phyloP scores from a whole-genome alignment of 2,329 filamentous ascomycete species.

The Microdochium paspali region DNA sequence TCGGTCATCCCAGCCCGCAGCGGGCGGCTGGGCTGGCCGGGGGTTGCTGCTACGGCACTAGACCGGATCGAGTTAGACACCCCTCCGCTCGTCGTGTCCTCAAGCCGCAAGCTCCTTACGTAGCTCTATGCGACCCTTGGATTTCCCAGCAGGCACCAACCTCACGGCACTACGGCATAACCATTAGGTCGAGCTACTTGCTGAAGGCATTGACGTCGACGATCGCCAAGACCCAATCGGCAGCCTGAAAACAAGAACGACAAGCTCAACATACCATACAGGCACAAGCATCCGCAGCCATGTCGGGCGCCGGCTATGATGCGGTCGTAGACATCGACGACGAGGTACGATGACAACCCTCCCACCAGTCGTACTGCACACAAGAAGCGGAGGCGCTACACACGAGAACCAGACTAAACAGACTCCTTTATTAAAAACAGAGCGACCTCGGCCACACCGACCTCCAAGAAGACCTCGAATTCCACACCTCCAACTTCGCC shows the following conservation, averaged over 20 bases:
- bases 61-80: not conserved
- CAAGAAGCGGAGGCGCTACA: too few species aligned
- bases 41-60: not conserved
- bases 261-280: conserved; percentile 5
- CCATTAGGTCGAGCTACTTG: not conserved
- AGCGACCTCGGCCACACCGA: conserved; percentile 97
- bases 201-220: not conserved
- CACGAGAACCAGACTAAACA: too few species aligned
- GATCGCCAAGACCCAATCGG: not conserved
- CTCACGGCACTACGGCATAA: not conserved
- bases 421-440: conserved; percentile 33
- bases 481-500: conserved; percentile 86
- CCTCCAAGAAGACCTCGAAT: conserved; percentile 97
- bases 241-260: not conserved
- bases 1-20: not conserved
- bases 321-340: conserved; percentile 96
- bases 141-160: not conserved
- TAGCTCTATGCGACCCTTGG: not conserved
- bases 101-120: not conserved
- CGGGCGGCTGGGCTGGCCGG: not conserved
- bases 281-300: conserved; percentile 25
- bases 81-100: not conserved
- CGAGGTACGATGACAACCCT: conserved; percentile 59
- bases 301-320: conserved; percentile 87
- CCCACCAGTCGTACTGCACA: too few species aligned